Conservation (phyloP, 2,329 filamentous ascomycete species). For the Xylaria sp. region DNA sequence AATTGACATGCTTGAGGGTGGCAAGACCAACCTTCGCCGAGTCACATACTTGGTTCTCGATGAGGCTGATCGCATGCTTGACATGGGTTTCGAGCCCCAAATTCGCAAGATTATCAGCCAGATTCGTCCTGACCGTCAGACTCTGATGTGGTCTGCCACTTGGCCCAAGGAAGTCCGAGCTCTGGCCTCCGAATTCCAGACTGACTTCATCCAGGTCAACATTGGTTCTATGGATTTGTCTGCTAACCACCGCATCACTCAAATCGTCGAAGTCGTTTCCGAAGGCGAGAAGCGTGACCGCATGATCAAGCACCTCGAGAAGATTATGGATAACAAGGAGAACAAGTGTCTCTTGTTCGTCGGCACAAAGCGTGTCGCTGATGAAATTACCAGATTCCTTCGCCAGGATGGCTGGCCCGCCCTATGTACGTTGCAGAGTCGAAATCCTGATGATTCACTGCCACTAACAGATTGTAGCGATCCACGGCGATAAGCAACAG, state of each 20-base stretch:
- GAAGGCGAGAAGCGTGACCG: slow-evolving; percentile 97
- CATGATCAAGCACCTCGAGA: slow-evolving; percentile 97
- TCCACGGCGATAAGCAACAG: slow-evolving; percentile 98
- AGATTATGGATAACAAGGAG: slow-evolving; percentile 92
- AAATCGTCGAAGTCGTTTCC: slow-evolving; percentile 92
- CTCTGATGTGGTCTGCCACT: slow-evolving; percentile 99
- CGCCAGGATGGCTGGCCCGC: slow-evolving; percentile 98
- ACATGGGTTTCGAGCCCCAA: slow-evolving; percentile 99
- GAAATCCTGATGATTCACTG: slow-evolving; percentile 38
- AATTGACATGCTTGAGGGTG: slow-evolving; percentile 97
- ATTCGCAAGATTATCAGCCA: slow-evolving; percentile 98
- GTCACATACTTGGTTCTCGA: slow-evolving; percentile 98
- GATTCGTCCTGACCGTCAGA: slow-evolving; percentile 97
- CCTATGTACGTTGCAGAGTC: slow-evolving; percentile 64
- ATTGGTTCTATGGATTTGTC: slow-evolving; percentile 94
- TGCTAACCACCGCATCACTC: slow-evolving; percentile 95
- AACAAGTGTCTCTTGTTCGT: slow-evolving; percentile 97
- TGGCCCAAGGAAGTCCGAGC: slow-evolving; percentile 98
- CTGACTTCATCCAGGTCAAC: slow-evolving; percentile 98
- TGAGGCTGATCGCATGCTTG: slow-evolving; percentile 98
- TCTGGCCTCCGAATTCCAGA: slow-evolving; percentile 82
- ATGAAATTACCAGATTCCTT: slow-evolving; percentile 95
- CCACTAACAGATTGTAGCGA: slow-evolving; percentile 57
- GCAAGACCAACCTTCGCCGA: slow-evolving; percentile 95
- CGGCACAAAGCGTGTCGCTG: slow-evolving; percentile 88